A percentile compares a stretch with the other conserved stretches of the same genome.
Evolutionary conservation across 805 yeast genomes (phyloP).

Genomic region (Ogataea trehaloabstinens): DNA sequence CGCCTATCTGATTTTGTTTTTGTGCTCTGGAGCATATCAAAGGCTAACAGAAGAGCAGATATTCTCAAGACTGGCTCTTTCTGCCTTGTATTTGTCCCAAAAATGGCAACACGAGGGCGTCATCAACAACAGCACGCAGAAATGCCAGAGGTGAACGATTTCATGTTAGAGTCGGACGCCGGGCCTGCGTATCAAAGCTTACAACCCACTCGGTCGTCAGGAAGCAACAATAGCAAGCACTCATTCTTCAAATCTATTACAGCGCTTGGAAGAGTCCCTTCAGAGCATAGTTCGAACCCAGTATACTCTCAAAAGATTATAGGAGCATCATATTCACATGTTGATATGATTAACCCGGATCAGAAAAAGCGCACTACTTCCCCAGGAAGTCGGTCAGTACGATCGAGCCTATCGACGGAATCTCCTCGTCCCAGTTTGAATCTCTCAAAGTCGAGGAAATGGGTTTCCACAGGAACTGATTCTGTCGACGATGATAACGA

Average conservation of each 20-base stretch:
- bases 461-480: slow-evolving; percentile 15
- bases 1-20: no score
- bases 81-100: no score
- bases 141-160: slow-evolving; percentile 31
- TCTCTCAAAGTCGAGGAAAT: slow-evolving; percentile 9
- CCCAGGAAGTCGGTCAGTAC: slow-evolving; percentile 17
- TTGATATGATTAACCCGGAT: slow-evolving; percentile 35
- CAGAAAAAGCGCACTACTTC: slow-evolving; percentile 15
- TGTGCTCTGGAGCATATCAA: no score
- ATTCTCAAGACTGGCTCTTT: no score
- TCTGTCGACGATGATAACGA: slow-evolving; percentile 77
- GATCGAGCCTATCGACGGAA: slow-evolving; percentile 11
- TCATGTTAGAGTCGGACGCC: slow-evolving; percentile 22
- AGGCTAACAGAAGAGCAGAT: no score
- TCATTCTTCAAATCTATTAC: slow-evolving; percentile 28
- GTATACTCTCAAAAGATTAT: slow-evolving; percentile 35
- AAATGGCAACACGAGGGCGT: no score
- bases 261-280: slow-evolving; percentile 14
- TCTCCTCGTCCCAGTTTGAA: slow-evolving; percentile 19
- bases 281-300: slow-evolving; percentile 12
- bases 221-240: slow-evolving; percentile 6
- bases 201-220: slow-evolving; percentile 10
- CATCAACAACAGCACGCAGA: slow-evolving; percentile 15
- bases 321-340: slow-evolving; percentile 57
- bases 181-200: slow-evolving; percentile 18